phyloP scores from a whole-genome alignment of 1,284 basidiomycete species.

The Exobasidium cylindrosporum region DNA sequence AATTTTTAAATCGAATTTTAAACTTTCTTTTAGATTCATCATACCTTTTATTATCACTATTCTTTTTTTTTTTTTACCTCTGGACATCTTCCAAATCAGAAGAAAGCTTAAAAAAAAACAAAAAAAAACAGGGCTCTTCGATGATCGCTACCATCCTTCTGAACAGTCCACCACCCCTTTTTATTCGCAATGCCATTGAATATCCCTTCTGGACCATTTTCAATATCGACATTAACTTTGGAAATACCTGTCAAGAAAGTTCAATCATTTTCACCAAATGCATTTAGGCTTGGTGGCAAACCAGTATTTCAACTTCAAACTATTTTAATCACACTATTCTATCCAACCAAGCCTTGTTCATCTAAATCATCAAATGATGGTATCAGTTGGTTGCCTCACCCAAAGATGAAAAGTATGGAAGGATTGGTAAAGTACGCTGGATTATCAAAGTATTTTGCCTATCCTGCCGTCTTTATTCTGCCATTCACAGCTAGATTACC shows the following conservation, averaged over 20 bases:
- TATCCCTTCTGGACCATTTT: conserved; percentile 20
- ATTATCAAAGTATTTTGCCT: conserved; percentile 35
- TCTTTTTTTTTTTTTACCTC: too few relatives aligned
- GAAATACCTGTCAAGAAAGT: conserved; percentile 26
- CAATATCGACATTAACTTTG: conserved; percentile 35
- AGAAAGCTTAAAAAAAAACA: too few relatives aligned
- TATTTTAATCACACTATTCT: conserved; percentile 43
- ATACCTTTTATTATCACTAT: too few relatives aligned
- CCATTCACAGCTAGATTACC: neutral
- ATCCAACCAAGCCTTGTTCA: conserved; percentile 20
- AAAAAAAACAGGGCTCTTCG: too few relatives aligned
- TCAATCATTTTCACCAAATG: conserved; percentile 11
- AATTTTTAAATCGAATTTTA: too few relatives aligned
- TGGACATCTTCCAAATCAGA: too few relatives aligned
- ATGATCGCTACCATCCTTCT: too few relatives aligned
- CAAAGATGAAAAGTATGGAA: conserved; percentile 29
- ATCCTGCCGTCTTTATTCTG: conserved; percentile 26
- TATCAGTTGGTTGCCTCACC: conserved; percentile 8
- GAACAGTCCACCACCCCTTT: too few relatives aligned
- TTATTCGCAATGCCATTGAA: conserved; percentile 23
- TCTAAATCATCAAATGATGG: neutral
- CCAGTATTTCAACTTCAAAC: conserved; percentile 33
- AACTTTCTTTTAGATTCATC: too few relatives aligned
- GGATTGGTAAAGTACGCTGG: conserved; percentile 45
- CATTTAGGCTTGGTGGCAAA: conserved; percentile 20